A percentile compares a stretch with the other conserved stretches of the same genome.
Conservation (phyloP, 768 basidiomycete genomes). For the Lactarius hatsudake region DNA sequence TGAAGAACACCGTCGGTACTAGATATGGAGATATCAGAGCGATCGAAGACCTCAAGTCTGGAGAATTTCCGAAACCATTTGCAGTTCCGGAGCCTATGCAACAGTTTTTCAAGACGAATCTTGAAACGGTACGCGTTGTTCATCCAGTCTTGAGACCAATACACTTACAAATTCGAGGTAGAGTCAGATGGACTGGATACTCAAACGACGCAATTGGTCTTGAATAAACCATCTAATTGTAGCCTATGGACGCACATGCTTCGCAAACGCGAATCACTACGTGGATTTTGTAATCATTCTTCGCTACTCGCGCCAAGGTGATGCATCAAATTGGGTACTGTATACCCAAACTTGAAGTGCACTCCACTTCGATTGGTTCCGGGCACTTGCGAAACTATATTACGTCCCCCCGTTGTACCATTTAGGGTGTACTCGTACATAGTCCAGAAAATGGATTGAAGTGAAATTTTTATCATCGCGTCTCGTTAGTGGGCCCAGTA, state of each 20-base stretch:
- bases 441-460: constrained; percentile 3
- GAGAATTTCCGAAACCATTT: constrained; percentile 22
- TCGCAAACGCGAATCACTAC: constrained; percentile 6
- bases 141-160: neutral
- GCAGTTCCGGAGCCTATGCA: constrained; percentile 21
- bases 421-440: constrained; percentile 16
- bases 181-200: constrained; percentile 26
- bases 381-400: neutral
- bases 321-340: neutral
- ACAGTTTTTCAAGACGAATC: constrained; percentile 13
- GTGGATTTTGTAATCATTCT: constrained; percentile 7
- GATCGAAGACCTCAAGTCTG: constrained; percentile 17
- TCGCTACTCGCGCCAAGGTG: neutral
- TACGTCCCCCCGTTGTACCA: neutral
- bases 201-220: constrained; percentile 20
- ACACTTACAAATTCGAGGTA: neutral
- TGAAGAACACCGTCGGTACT: constrained; percentile 11
- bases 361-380: neutral
- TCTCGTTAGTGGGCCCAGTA: neutral
- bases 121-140: constrained; percentile 13
- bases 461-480: neutral
- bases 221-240: constrained; percentile 8
- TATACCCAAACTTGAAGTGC: neutral
- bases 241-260: neutral
- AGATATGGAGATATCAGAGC: constrained; percentile 19